Evolutionary conservation across 495 filamentous ascomycete genomes (phyloP), one percentile per base, ranked within the genome.

Genomic region (Neurospora cerealis): DNA sequence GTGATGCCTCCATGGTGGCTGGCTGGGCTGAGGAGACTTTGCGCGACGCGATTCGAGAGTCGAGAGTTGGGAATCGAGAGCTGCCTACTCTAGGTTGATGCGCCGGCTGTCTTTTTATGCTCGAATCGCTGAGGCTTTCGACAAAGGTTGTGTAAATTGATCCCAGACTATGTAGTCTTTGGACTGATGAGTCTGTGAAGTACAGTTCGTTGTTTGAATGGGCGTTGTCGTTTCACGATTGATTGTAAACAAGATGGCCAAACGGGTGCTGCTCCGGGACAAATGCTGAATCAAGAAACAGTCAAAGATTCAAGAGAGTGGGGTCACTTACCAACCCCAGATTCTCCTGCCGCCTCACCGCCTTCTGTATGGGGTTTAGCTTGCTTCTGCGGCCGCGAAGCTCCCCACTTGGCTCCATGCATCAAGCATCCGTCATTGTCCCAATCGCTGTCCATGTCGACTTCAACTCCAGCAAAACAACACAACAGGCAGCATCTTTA

Each of bases 391-490:
- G 54, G 54, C 13, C 28, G 24, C 28, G 15, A 19, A 34, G 54
- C 54, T 66, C 54, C 28, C 54, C 54, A 66, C 54, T 66, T 66
- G 54, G 54, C 28, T 66, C 54, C 54, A 34, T 19, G 28, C 54
- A 62, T 2, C 24, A 62, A 62, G 54, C 28, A 62, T 66, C 54
- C 54, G 54, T 66, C 54, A 66, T 62, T 62, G 28, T 62, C 54
- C 24, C 46, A 24, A 62, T 28, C 13, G 24, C 24, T 32, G 54
- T 32, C 10, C 24, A 62, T 34, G 42, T 46, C 21, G 46, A 5
- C 48, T 13, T 66, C 54, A 62, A 62, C 54, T 62, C 54, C 13
- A 62, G 54, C 54, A 66, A 79, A 76, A 73, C 75, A 78, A 28
- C 75, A 37, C 66, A 42, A n/a, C 13, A 32, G 7, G 71, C 71